phyloP scores from a whole-genome alignment of 495 filamentous ascomycete genomes.

The Podospora pseudoanserina region DNA sequence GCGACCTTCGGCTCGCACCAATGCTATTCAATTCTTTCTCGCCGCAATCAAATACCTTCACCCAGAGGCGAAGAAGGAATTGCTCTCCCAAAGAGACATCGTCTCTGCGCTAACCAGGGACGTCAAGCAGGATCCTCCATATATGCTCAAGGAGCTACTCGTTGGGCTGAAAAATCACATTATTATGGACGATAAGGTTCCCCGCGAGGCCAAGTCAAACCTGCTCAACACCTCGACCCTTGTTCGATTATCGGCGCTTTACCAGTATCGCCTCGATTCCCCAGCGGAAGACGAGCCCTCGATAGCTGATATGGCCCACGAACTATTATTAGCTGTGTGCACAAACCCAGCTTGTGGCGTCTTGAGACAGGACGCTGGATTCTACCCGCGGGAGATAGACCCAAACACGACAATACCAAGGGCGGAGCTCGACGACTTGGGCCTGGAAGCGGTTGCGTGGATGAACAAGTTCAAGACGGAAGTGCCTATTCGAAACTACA shows the following conservation, averaged over 20 bases:
- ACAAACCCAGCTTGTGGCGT: constrained; percentile 66
- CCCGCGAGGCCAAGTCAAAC: constrained; percentile 64
- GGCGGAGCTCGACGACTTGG: constrained; percentile 57
- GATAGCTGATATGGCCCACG: constrained; percentile 61
- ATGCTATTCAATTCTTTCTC: constrained; percentile 71
- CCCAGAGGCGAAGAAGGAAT: constrained; percentile 64
- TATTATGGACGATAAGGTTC: constrained; percentile 64
- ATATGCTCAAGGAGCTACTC: constrained; percentile 64
- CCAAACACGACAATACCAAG: constrained; percentile 42
- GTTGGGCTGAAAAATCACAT: constrained; percentile 60
- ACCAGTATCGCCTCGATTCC: constrained; percentile 52
- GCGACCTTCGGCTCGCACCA: constrained; percentile 68
- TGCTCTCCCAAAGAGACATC: constrained; percentile 70
- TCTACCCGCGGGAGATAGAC: constrained; percentile 67
- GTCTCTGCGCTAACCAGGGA: constrained; percentile 64
- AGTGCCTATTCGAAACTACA: constrained; percentile 70
- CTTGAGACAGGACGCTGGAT: constrained; percentile 62
- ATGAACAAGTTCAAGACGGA: constrained; percentile 61
- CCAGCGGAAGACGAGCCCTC: constrained; percentile 28
- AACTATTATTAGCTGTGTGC: constrained; percentile 68
- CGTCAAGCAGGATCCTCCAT: constrained; percentile 67
- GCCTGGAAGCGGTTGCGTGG: constrained; percentile 64
- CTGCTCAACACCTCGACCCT: constrained; percentile 69
- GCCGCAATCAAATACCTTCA: constrained; percentile 68
- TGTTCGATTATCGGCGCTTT: constrained; percentile 66